Conservation (phyloP, 345 rosid genomes). For the Eucalyptus shirleyi region DNA sequence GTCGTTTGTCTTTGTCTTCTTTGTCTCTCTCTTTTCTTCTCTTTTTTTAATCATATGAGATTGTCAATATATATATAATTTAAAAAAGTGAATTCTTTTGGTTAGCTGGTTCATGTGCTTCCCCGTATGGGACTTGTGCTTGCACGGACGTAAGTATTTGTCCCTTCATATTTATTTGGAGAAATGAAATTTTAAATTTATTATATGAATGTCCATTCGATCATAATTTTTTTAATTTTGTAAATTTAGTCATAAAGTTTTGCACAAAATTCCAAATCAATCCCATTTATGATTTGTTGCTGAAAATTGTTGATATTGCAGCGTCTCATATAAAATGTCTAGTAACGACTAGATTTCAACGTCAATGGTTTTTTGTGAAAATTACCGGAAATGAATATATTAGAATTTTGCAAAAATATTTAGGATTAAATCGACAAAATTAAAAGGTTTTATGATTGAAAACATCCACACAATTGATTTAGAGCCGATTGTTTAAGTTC, state of each 20-base stretch:
- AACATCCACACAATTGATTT: not conserved
- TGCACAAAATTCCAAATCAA: not conserved
- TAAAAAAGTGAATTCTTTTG: not conserved
- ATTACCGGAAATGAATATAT: not conserved
- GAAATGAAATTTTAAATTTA: not conserved
- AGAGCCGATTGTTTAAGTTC: not conserved
- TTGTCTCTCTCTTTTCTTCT: not conserved
- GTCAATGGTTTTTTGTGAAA: rapidly evolving
- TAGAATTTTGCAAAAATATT: rapidly evolving
- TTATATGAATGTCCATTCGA: rapidly evolving
- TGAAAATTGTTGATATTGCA: rapidly evolving
- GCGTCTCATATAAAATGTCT: not conserved
- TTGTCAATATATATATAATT: not conserved
- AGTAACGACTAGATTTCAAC: rapidly evolving
- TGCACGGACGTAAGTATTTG: not conserved
- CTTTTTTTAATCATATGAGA: not conserved
- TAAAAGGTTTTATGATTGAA: not conserved
- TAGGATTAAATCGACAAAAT: not conserved
- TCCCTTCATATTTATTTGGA: not conserved
- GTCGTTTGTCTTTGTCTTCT: not conserved
- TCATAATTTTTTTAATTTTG: not conserved
- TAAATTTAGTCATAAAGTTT: not conserved
- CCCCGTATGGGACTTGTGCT: not conserved
- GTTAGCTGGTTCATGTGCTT: not conserved
- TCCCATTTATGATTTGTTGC: no score